phyloP scores from a whole-genome alignment of 1,284 basidiomycete species.

The Phlebopus sp. region DNA sequence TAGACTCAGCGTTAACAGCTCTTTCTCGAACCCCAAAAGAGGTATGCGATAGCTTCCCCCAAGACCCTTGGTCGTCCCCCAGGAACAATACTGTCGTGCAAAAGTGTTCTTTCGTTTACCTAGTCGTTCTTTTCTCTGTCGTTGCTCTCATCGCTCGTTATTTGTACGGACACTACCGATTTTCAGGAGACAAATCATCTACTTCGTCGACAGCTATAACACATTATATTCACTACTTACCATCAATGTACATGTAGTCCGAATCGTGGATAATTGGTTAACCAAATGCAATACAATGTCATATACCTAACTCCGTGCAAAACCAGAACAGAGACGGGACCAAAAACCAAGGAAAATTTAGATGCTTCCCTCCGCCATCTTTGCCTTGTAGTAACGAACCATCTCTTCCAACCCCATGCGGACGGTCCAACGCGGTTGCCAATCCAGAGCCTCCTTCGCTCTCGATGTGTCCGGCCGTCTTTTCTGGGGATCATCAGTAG shows the following conservation, averaged over 20 bases:
- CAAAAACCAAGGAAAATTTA: constrained; percentile 28
- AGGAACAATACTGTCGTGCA: not conserved
- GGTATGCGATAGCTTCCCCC: constrained; percentile 5
- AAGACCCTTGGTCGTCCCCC: not conserved
- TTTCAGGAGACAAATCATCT: constrained; percentile 4
- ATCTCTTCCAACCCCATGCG: constrained; percentile 92
- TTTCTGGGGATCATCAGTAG: constrained; percentile 92
- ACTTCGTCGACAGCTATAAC: constrained; percentile 8
- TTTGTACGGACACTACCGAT: constrained; percentile 8
- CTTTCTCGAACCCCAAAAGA: constrained; percentile 14
- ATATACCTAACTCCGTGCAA: constrained; percentile 1
- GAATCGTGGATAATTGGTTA: constrained; percentile 2
- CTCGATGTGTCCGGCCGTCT: constrained; percentile 90
- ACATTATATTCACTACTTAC: constrained; percentile 16
- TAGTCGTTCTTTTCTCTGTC: constrained; percentile 6
- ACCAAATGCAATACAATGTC: not conserved
- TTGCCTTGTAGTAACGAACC: constrained; percentile 87
- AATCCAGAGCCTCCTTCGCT: constrained; percentile 81
- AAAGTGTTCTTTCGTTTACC: constrained; percentile 7
- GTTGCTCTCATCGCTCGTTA: constrained; percentile 11
- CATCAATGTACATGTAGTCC: constrained; percentile 12
- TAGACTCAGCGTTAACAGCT: constrained; percentile 10
- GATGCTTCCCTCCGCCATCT: constrained; percentile 79
- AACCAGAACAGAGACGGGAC: not conserved
- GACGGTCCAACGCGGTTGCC: constrained; percentile 93